Conservation (phyloP, 2,329 filamentous ascomycete species). For the Diaporthe amygdali region DNA sequence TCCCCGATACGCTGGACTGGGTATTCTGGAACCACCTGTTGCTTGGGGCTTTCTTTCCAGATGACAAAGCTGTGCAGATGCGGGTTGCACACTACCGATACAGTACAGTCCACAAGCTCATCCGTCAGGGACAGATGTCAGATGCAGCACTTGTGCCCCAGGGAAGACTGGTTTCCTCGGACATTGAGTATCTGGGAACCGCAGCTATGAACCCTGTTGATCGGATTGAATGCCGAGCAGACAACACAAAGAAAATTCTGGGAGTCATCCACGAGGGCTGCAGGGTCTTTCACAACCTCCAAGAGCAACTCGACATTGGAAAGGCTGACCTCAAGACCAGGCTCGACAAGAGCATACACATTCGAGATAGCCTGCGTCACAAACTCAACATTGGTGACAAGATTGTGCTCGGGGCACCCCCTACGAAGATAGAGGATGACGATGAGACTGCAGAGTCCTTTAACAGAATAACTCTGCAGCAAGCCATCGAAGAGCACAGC, state of each 20-base stretch:
- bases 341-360: constrained; percentile 14
- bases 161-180: background rate
- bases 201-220: constrained; percentile 5
- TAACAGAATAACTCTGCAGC: constrained; percentile 4
- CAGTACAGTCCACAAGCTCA: background rate
- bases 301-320: constrained; percentile 10
- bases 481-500: background rate
- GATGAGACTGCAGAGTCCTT: background rate
- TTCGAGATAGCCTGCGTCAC: background rate
- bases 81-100: background rate
- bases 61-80: background rate
- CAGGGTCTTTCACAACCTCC: constrained; percentile 7
- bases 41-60: background rate
- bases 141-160: background rate
- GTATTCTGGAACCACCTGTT: constrained; percentile 3
- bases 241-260: constrained; percentile 1
- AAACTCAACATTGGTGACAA: background rate
- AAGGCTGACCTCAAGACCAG: constrained; percentile 4
- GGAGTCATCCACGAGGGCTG: background rate
- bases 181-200: background rate
- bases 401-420: background rate
- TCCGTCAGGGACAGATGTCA: constrained; percentile 18
- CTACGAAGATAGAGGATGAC: background rate
- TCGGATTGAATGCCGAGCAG: constrained; percentile 8
- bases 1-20: constrained; percentile 9